phyloP scores from a whole-genome alignment of 352 stramenopile genomes.

The Aphanomyces invadans region DNA sequence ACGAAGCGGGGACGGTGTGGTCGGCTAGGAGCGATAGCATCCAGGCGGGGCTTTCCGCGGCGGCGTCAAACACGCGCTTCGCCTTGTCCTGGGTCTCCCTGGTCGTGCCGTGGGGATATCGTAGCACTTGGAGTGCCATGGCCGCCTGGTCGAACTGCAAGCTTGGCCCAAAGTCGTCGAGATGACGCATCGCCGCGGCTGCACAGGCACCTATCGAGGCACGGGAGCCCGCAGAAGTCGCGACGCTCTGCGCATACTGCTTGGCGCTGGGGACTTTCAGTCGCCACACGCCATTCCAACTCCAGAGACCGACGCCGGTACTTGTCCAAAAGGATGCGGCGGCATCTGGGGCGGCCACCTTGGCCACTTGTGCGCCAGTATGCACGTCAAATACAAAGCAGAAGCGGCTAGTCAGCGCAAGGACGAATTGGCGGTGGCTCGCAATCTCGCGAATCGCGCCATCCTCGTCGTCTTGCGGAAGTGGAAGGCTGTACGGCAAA shows the following conservation, averaged over 20 bases:
- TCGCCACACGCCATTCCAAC: slow-evolving; percentile 50
- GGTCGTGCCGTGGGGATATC: slow-evolving; percentile 26
- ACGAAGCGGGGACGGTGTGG: slow-evolving; percentile 30
- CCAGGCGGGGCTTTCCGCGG: slow-evolving; percentile 55
- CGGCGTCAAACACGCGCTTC: slow-evolving; percentile 29
- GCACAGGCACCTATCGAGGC: no score
- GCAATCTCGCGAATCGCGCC: slow-evolving; percentile 28
- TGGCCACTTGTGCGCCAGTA: slow-evolving; percentile 36
- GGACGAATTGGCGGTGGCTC: slow-evolving; percentile 40
- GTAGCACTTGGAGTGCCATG: slow-evolving; percentile 55
- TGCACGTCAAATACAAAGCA: slow-evolving; percentile 50
- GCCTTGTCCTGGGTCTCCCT: slow-evolving; percentile 21
- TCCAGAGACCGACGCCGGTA: slow-evolving; percentile 42
- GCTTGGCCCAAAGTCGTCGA: slow-evolving; percentile 45
- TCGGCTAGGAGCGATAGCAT: slow-evolving; percentile 53
- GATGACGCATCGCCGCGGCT: slow-evolving; percentile 34
- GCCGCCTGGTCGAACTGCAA: slow-evolving; percentile 49
- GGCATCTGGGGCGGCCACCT: slow-evolving; percentile 32
- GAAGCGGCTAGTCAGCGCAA: slow-evolving; percentile 25
- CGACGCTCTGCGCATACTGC: slow-evolving; percentile 29
- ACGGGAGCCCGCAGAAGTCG: no score
- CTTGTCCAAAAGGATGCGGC: slow-evolving; percentile 39
- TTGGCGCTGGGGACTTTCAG: slow-evolving; percentile 48
- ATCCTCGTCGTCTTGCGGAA: slow-evolving; percentile 25
- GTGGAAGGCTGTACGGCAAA: slow-evolving; percentile 25